Evolutionary conservation across 306 rosid species (phyloP), one percentile per base, ranked within the genome.

Genomic region (Potentilla sterilis): DNA sequence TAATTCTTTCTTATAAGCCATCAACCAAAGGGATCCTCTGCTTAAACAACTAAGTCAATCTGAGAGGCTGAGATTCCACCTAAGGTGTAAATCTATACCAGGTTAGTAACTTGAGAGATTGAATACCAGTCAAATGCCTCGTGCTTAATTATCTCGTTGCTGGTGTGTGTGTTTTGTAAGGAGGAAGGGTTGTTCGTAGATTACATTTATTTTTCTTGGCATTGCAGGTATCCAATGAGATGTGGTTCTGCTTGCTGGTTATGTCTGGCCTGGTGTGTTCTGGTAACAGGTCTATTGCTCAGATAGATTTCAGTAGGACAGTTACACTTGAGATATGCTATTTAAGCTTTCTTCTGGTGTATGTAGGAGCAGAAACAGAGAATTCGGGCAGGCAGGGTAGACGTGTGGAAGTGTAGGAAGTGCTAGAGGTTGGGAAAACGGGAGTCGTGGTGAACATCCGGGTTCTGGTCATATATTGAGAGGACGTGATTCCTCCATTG

Each of bases 381-480:
- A 49, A 49, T 49, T 16, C 15, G 16, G 0, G 8, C 0, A 49
- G 55, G 16, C 3, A 49, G 6, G 55, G 55, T 49, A 6, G 21
- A 49, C 0, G 51, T 49, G 9, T 6, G 21, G 55, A 49, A 49
- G 46, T 42, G 11, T 42, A 48, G 65, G 32, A 21, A 75, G 42
- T 49, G 68, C 15, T 19, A 34, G 46, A 40, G 34, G 58, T 5
- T 21, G 68, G 57, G 74, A 59, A 28, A 71, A 62, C 1, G 63
- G 14, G 41, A 65, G 48, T 44, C 58, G n/a, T 61, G 71, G 42
- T 41, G 82, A 41, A 66, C 72, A 65, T 69, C 75, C 41, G 61
- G 69, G 75, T 42, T 74, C 62, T 22, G 24, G 22, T 21, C 74
- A 44, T 68, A 57, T 79, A 70, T 70, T 46, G 5, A 61, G 47